phyloP scores from a whole-genome alignment of 305 asterid genomes.

The Fraxinus velutina region DNA sequence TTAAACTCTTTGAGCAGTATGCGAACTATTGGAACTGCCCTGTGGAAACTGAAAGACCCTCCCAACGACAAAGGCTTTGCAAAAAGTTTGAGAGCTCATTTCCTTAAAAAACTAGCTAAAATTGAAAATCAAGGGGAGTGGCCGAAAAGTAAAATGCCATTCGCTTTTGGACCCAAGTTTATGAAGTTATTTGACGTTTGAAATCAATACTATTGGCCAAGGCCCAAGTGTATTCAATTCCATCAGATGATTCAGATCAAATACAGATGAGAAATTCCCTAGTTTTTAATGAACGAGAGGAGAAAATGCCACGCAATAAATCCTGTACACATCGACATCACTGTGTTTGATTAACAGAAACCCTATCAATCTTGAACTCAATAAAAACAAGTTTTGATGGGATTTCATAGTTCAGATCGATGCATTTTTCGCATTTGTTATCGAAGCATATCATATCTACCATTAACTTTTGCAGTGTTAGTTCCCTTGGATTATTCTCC shows the following conservation, averaged over 20 bases:
- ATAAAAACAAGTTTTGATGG: neutral
- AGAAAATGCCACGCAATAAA: neutral
- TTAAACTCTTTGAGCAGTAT: no score
- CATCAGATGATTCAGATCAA: neutral
- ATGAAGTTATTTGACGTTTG: neutral
- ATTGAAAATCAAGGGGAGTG: neutral
- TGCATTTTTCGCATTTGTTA: neutral
- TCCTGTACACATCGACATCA: neutral
- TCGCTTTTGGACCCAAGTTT: neutral
- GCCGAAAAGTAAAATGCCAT: neutral
- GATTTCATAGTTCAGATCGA: neutral
- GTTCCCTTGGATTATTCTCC: neutral
- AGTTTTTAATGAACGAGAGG: neutral
- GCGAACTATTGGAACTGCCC: neutral
- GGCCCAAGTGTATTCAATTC: neutral
- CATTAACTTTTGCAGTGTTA: neutral
- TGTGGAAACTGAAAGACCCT: neutral
- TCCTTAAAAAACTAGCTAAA: neutral
- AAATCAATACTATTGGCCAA: neutral
- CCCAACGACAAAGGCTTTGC: neutral
- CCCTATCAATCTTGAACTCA: neutral
- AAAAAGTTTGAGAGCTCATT: neutral
- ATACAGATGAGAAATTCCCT: neutral
- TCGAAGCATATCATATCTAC: neutral
- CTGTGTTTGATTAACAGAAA: neutral